Evolutionary conservation across 2,329 filamentous ascomycete genomes (phyloP).

Genomic region (Colletotrichum sansevieriae): DNA sequence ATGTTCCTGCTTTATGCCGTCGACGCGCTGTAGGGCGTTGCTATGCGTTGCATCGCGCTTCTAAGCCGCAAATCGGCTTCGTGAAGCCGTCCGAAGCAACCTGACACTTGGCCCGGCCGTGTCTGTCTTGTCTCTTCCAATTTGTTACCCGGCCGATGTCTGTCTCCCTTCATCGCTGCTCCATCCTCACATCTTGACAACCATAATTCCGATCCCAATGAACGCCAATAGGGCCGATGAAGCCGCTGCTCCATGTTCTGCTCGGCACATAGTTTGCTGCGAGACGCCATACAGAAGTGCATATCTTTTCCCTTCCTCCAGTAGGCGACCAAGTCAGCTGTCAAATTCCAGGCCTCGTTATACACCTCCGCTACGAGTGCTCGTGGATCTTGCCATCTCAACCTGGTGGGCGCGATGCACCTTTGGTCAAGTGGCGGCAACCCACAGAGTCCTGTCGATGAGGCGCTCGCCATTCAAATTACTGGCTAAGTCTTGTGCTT

Average conservation of each 20-base stretch:
- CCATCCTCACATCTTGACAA: background rate
- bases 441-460: too few relatives aligned
- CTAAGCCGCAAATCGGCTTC: constrained; percentile 1
- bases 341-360: too few relatives aligned
- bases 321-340: too few relatives aligned
- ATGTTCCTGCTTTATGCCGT: constrained; percentile 1
- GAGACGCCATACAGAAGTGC: background rate
- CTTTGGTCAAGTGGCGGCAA: too few relatives aligned
- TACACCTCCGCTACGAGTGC: too few relatives aligned
- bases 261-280: background rate
- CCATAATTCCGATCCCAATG: background rate
- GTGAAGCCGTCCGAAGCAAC: constrained; percentile 10
- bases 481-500: too few relatives aligned
- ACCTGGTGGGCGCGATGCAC: too few relatives aligned
- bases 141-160: constrained; percentile 1
- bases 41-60: constrained; percentile 2
- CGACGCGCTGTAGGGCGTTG: constrained; percentile 1
- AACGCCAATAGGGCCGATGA: background rate
- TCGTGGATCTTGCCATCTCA: too few relatives aligned
- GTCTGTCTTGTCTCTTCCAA: constrained; percentile 21
- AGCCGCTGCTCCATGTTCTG: background rate
- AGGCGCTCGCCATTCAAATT: too few relatives aligned
- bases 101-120: constrained; percentile 24
- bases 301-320: too few relatives aligned
- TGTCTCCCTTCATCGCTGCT: constrained; percentile 12